Evolutionary conservation across 495 filamentous ascomycete genomes (phyloP), one percentile per base, ranked within the genome.

Genomic region (Penicillium mononematosum): DNA sequence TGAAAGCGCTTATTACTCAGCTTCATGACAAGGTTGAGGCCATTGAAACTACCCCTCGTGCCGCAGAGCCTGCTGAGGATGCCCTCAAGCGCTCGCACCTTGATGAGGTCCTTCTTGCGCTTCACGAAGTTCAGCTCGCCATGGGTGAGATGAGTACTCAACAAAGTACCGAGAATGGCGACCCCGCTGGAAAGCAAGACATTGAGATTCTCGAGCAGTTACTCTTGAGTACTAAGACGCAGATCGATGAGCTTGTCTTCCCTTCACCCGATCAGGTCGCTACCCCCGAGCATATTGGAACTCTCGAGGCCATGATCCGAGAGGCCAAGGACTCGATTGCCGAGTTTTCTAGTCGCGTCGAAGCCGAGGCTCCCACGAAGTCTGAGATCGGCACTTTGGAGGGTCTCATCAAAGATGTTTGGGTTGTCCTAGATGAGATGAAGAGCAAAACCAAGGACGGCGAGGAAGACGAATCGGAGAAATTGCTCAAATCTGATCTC

Each of bases 191-290:
- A 24, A 85, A 82, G 66, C 88, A 93, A 56, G 91, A 96, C 61
- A 88, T 88, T 3, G 84, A 91, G 56, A 89, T 87, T n/a, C 91
- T 97, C 53, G 91, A 96, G 68, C 91, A 86, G 0, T 81, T 97
- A 45, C 81, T 97, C 22, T 82, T 86, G 46, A 92, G 91, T 65
- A 90, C 89, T 19, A 96, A 95, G 62, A 81, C 86, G 10, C 85
- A 88, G 47, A 76, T 96, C 41, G 92, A 96, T 34, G 90, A 91
- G 32, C 73, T 94, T 43, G 77, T 78, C 17, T 82, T 92, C 43
- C 83, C 88, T 17, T 76, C 80, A 32, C 64, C 78, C 0, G 80
- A 83, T 31, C 75, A 76, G 45, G 63, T 79, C n/a, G 85, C 88
- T 5, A 87, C 81, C 52, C 88, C 90, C 48, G 87, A 92, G 24